Base-by-base conservation (phyloP, 1,139 yeast species). In the Diutina siamensis region DNA sequence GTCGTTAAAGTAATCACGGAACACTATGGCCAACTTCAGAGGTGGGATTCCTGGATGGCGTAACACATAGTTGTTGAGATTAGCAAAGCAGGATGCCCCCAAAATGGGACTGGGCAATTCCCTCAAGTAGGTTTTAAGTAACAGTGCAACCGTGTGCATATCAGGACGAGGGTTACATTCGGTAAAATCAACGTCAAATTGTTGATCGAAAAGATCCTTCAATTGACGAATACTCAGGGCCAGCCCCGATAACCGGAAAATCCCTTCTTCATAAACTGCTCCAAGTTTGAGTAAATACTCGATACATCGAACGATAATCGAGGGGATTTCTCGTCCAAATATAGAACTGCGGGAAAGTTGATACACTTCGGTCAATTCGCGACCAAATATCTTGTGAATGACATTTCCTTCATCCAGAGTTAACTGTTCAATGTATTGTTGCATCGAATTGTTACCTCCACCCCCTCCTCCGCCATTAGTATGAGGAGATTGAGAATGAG, bases 231-330 rank as follows among this genome's bases (percentile, higher is more conserved):
- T 86, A 44, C 82, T 72, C 0, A 89, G 75, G 46, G 92, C 85
- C 32, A 95, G 84, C 2, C 98, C 98, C 61, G 94, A 86, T 48
- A 89, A 67, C 51, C 98, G 71, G 65, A 92, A 92, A 2, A 92
- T 76, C 3, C 98, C 98, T 58, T 89, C 96, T 60, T 87, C 95
- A 51, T 76, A 76, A 18, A 83, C 68, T 0, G 95, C 96, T 10
- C 84, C 80, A 20, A 81, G 74, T 44, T 69, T 72, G 46, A 75
- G 72, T 45, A 92, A 67, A 53, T 74, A 83, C 49, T 80, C 86
- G 41, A 92, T 60, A 56, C 96, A 87, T 49, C 95, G 68, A 56
- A 66, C 83, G 20, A 87, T 76, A 10, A 92, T 78, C 42, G 92
- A 78, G 1, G 98, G 97, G 10, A 92, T 76, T 15, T 54, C 55